phyloP scores from a whole-genome alignment of 257 asterid genomes.

The Solanum chiquidenum region DNA sequence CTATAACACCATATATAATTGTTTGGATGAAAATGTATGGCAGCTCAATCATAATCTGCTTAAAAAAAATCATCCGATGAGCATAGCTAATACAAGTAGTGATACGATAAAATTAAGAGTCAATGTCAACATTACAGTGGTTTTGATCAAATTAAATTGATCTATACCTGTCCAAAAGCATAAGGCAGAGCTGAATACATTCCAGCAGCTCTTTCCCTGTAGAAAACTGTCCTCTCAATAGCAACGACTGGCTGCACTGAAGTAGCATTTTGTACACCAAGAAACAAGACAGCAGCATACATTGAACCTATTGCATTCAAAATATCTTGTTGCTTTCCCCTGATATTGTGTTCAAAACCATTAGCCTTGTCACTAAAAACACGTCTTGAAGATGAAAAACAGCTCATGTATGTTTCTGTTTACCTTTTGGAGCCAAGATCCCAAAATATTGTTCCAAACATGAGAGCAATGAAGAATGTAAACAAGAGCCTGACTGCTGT shows the following conservation, averaged over 20 bases:
- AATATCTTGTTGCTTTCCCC: slow-evolving; percentile 50
- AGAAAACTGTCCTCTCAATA: slow-evolving; percentile 69
- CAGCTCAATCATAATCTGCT: slow-evolving; percentile 57
- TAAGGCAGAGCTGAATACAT: slow-evolving; percentile 85
- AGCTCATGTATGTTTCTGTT: background rate
- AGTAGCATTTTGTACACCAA: slow-evolving; percentile 59
- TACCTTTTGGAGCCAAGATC: slow-evolving; percentile 60
- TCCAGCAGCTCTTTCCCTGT: slow-evolving; percentile 88
- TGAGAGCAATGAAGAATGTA: slow-evolving; percentile 50
- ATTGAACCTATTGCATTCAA: slow-evolving; percentile 88
- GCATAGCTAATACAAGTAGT: background rate
- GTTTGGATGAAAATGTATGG: slow-evolving; percentile 61
- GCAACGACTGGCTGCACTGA: slow-evolving; percentile 80
- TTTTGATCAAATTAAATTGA: background rate
- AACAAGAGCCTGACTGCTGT: slow-evolving; percentile 67
- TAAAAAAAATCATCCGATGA: no score
- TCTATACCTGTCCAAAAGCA: slow-evolving; percentile 68
- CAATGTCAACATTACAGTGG: background rate
- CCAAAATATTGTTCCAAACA: slow-evolving; percentile 81
- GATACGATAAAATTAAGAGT: background rate
- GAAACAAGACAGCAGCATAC: slow-evolving; percentile 58
- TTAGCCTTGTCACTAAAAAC: background rate
- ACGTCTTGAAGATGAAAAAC: background rate
- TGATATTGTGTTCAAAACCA: slow-evolving; percentile 5
- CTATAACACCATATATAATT: slow-evolving; percentile 43